Evolutionary conservation across 2,329 filamentous ascomycete species (phyloP), one percentile per base, ranked within the genome.

Genomic region (Penicillium sp.): DNA sequence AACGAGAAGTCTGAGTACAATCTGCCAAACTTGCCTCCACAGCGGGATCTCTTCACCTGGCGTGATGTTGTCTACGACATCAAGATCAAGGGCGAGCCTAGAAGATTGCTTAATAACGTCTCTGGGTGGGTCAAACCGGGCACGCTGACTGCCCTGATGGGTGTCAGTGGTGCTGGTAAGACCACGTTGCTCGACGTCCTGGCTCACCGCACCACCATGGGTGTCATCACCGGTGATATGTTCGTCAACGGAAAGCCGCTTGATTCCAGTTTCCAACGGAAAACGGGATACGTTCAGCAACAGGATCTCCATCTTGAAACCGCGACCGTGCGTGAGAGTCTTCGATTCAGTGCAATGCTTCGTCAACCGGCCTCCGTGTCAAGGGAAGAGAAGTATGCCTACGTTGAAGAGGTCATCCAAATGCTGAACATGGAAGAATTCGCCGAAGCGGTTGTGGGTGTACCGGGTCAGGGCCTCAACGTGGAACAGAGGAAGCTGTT

Each of bases 81-180:
- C 73, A 85, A 86, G 68, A 91, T 95, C 77, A 95, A 95, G 80
- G 83, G 83, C 7, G 87, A 93, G 68, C 79, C 83, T 1, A 85
- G 92, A 10, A 86, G 89, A 38, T 89, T 97, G 65, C 81, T 97
- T 63, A 89, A 96, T 68, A 82, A 94, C 65, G 91, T 97, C 13
- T 90, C 94, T 68, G 93, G 93, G 28, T 97, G 92, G 91, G 92
- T 97, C 59, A 94, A 96, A 78, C 93, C 93, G 4, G 93, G 93
- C 60, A 96, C 91, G 4, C 73, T 96, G 53, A 97, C 92, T 2
- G 93, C 92, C 10, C 82, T 96, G 2, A 96, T 97, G 92, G 91
- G 92, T 77, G 91, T 93, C 4, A 92, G 90, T 28, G 92, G 93
- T 60, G 93, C 93, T 10, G 93, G 93, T 44, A 97, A 97, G 76